A percentile compares a stretch with the other conserved stretches of the same genome.
Conservation (phyloP, 306 rosid species). For the Chamaecrista fasciculata region DNA sequence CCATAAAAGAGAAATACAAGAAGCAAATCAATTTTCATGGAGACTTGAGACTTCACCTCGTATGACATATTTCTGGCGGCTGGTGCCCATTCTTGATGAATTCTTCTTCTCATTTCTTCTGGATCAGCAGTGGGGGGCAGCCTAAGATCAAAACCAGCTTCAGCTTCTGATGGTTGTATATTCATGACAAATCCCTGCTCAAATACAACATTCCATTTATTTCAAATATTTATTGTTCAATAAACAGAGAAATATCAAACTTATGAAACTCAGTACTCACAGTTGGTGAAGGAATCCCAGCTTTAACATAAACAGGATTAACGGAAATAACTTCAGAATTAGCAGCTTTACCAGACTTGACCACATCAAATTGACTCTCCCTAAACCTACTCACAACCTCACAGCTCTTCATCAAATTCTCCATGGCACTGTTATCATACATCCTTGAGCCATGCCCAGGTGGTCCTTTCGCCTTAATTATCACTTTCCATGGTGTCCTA, state of each 20-base stretch:
- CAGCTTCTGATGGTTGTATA: slow-evolving; percentile 89
- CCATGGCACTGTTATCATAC: slow-evolving; percentile 79
- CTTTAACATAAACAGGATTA: slow-evolving; percentile 75
- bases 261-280: too few species aligned
- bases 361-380: slow-evolving; percentile 74
- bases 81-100: slow-evolving; percentile 84
- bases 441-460: slow-evolving; percentile 83
- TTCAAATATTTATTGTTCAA: not conserved
- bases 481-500: slow-evolving; percentile 68
- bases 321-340: slow-evolving; percentile 75
- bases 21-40: not conserved
- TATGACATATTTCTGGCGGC: slow-evolving; percentile 67
- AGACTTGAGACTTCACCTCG: slow-evolving; percentile 44
- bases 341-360: slow-evolving; percentile 67
- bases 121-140: slow-evolving; percentile 67
- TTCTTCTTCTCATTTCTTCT: slow-evolving; percentile 60
- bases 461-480: slow-evolving; percentile 53
- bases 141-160: slow-evolving; percentile 82
- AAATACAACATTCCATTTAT: slow-evolving; percentile 11
- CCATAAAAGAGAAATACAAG: not conserved
- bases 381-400: slow-evolving; percentile 62
- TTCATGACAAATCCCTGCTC: slow-evolving; percentile 88
- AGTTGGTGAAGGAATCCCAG: slow-evolving; percentile 58
- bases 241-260: not conserved
- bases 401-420: slow-evolving; percentile 83